These are phyloP conservation scores for Arthrobotrys musiformis DNA, from an alignment of 2,329 filamentous ascomycete genomes.

Conservation along the genomic window DNA sequence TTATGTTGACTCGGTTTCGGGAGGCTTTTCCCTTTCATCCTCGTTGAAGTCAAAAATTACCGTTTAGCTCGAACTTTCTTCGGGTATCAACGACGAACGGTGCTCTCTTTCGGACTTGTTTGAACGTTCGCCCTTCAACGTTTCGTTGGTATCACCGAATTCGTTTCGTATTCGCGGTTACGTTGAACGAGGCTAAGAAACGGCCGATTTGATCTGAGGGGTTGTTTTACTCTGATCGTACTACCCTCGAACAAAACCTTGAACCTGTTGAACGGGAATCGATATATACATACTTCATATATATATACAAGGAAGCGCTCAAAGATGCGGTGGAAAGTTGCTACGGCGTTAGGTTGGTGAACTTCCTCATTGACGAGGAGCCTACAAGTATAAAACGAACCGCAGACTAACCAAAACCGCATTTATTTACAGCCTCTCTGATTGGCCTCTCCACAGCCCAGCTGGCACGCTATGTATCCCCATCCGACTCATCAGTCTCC, in stretches of 20 bases:
- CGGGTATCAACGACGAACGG: slow-evolving; percentile 11
- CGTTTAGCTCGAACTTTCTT: neutral
- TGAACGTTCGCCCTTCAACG: too few species aligned
- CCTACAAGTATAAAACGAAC: neutral
- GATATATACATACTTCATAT: slow-evolving; percentile 6
- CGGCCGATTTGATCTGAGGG: neutral
- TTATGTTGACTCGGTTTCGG: neutral
- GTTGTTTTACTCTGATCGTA: neutral
- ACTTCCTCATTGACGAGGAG: too few species aligned
- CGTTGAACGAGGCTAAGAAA: neutral
- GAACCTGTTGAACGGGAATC: neutral
- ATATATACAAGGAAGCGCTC: too few species aligned
- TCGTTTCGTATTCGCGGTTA: neutral
- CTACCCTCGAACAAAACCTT: neutral
- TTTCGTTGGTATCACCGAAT: slow-evolving; percentile 3
- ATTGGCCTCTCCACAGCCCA: slow-evolving; percentile 38
- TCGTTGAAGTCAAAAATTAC: neutral
- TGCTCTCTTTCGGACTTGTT: neutral
- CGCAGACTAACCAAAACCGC: neutral
- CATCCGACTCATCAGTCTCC: slow-evolving; percentile 11
- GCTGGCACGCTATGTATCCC: slow-evolving; percentile 27
- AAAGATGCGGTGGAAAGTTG: slow-evolving; percentile 22
- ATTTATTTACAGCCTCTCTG: slow-evolving; percentile 28
- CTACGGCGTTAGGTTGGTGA: slow-evolving; percentile 22
- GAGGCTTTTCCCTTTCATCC: neutral